phyloP scores from a whole-genome alignment of 148 eudicot species.

The Tetragonia tetragonoides region DNA sequence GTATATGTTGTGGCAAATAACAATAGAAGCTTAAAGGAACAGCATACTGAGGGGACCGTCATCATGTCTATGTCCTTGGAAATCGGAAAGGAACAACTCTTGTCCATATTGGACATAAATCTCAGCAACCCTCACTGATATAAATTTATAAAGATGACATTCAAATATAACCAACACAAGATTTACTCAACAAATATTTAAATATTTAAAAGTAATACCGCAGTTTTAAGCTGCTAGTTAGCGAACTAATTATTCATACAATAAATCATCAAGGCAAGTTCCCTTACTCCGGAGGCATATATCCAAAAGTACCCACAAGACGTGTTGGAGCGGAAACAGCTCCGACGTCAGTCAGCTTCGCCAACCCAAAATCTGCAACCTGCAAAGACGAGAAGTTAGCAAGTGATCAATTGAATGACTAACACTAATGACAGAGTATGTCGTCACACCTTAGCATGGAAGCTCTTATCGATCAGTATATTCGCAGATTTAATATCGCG shows the following conservation, averaged over 20 bases:
- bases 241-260: conserved; percentile 5
- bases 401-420: conserved; percentile 1
- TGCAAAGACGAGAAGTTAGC: conserved; percentile 33
- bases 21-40: background rate
- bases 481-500: conserved; percentile 48
- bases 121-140: background rate
- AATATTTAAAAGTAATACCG: too few relatives aligned
- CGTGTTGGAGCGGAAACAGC: conserved; percentile 37
- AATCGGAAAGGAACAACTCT: background rate
- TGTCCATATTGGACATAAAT: background rate
- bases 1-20: background rate
- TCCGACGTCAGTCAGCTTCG: conserved; percentile 74
- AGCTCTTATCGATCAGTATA: conserved; percentile 38
- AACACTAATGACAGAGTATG: background rate
- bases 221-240: background rate
- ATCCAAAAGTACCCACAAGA: conserved; percentile 50
- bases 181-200: background rate
- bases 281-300: conserved; percentile 60
- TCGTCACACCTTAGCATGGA: conserved; percentile 40
- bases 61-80: background rate
- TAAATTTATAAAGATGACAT: background rate
- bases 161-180: conserved; percentile 6
- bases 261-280: background rate
- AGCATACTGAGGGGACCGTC: background rate
- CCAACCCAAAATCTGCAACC: conserved; percentile 76